Conservation (phyloP, 176 grass and related monocot genomes). For the Aegilops bicornis region DNA sequence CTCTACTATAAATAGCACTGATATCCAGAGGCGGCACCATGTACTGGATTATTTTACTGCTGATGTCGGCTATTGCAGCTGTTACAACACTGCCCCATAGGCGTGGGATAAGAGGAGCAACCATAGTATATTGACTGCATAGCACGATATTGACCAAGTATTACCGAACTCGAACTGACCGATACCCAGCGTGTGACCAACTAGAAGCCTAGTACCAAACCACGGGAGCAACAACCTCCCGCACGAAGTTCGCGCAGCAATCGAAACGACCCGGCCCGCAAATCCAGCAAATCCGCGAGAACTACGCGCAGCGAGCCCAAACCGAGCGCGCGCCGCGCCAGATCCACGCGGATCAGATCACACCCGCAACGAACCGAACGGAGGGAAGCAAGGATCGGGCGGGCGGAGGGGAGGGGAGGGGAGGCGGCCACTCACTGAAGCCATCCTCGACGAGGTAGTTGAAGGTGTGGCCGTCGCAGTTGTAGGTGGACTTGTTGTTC, state of each 20-base stretch:
- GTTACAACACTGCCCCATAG: neutral
- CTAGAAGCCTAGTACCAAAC: neutral
- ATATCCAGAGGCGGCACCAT: neutral
- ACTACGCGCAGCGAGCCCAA: neutral
- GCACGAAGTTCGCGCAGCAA: neutral
- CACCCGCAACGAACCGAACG: neutral
- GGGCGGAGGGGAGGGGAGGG: neutral
- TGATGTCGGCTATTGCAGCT: neutral
- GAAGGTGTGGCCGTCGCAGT: conserved; percentile 90
- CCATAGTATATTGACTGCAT: neutral
- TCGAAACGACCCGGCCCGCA: neutral
- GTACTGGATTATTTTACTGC: conserved; percentile 1
- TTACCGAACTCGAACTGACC: neutral
- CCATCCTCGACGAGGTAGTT: conserved; percentile 93
- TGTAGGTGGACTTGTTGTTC: conserved; percentile 98
- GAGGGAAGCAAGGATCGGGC: neutral
- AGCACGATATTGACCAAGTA: neutral
- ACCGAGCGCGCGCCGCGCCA: neutral
- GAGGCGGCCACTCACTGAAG: conserved; percentile 53
- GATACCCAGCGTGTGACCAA: neutral
- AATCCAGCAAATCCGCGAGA: conserved; percentile 15
- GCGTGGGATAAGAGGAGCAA: neutral
- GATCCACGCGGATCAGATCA: conserved; percentile 9
- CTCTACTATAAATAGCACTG: conserved; percentile 31
- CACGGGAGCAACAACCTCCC: neutral